Evolutionary conservation across 78 protist genomes (phyloP).

Genomic region (Mantamonas sphyraenae): DNA sequence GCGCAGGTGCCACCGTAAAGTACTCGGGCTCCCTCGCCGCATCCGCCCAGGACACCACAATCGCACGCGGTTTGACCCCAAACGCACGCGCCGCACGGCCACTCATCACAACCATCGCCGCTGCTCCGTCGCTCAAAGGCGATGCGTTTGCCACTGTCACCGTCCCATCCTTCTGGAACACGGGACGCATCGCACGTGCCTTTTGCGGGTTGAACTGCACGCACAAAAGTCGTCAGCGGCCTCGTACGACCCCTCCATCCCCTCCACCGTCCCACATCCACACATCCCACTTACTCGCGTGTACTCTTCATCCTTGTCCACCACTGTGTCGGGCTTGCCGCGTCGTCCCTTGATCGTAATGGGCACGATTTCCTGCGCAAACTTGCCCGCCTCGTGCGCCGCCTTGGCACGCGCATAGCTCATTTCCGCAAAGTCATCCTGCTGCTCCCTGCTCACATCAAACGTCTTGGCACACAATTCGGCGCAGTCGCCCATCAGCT

Average conservation of each 20-base stretch:
- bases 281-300: too few species aligned
- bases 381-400: constrained; percentile 12
- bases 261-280: too few species aligned
- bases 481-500: constrained; percentile 85
- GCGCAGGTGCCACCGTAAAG: constrained; percentile 23
- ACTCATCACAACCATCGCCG: constrained; percentile 10
- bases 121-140: constrained; percentile 48
- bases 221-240: too few species aligned
- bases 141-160: constrained; percentile 44
- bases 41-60: constrained; percentile 39
- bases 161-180: constrained; percentile 27
- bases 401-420: constrained; percentile 28
- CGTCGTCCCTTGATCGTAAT: neutral
- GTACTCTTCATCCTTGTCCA: constrained; percentile 25
- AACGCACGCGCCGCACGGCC: neutral
- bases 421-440: constrained; percentile 42
- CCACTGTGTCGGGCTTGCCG: constrained; percentile 1
- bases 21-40: constrained; percentile 32
- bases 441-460: constrained; percentile 71
- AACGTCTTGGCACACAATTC: constrained; percentile 72
- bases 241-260: too few species aligned
- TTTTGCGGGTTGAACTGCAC: too few species aligned
- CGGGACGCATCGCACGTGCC: neutral
- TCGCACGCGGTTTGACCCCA: constrained; percentile 20
- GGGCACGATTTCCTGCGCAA: constrained; percentile 17